Percentiles rank a stretch among this genome's conserved stretches.
phyloP scores from a whole-genome alignment of 2,329 filamentous ascomycete genomes.

The Dothiorella sarmentorum region DNA sequence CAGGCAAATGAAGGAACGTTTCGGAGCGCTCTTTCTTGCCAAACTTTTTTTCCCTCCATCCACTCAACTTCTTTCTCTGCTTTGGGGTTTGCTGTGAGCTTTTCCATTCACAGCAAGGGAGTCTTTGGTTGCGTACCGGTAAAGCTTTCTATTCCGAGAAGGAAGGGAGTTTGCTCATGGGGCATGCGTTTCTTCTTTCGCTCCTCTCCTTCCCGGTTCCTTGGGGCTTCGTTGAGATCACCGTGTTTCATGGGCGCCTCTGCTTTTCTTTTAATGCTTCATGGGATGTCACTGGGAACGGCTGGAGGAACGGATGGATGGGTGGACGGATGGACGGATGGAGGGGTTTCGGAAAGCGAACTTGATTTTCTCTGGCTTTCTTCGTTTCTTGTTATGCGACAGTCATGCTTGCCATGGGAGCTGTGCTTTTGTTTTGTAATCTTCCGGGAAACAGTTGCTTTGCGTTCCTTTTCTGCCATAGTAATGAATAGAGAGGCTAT shows the following conservation, averaged over 20 bases:
- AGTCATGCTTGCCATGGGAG: no score
- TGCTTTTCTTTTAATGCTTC: neutral
- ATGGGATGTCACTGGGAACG: neutral
- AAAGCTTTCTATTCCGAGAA: neutral
- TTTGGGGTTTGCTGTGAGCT: conserved; percentile 4
- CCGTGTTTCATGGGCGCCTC: neutral
- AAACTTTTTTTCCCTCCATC: neutral
- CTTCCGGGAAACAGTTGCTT: neutral
- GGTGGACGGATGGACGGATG: neutral
- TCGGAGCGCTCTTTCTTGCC: neutral
- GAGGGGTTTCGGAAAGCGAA: neutral
- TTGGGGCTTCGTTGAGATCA: no score
- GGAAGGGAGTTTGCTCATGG: neutral
- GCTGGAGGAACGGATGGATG: neutral
- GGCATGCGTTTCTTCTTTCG: neutral
- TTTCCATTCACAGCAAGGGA: conserved; percentile 10
- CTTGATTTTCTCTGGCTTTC: neutral
- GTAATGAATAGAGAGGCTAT: neutral
- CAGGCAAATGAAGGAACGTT: conserved; percentile 11
- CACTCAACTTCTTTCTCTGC: conserved; percentile 6
- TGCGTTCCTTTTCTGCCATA: neutral
- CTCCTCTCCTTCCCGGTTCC: neutral
- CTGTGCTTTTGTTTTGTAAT: neutral
- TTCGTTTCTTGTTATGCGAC: neutral
- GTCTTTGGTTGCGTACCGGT: conserved; percentile 3